Percentiles rank a stretch among this genome's conserved stretches.
Conservation (phyloP, 225 moss, liverwort and hornwort species). For the Pseudoscleropodium purum region DNA sequence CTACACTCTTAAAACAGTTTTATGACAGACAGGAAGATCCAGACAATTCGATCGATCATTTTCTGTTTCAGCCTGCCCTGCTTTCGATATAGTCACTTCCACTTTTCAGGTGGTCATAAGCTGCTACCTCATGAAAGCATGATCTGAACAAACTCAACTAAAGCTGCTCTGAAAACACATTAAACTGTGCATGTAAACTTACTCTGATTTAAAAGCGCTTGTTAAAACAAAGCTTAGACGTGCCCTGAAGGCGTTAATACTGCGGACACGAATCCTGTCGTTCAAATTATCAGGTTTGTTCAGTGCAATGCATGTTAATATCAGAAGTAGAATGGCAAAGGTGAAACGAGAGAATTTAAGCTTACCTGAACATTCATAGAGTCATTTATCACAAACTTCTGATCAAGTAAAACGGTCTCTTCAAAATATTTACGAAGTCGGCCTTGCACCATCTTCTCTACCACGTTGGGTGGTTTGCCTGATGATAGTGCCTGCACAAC, state of each 20-base stretch:
- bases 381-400: conserved; percentile 81
- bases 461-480: conserved; percentile 63
- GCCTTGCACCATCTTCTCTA: conserved; percentile 90
- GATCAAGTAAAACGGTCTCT: conserved; percentile 76
- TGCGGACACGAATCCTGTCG: not conserved
- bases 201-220: not conserved
- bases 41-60: not conserved
- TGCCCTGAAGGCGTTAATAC: not conserved
- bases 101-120: not conserved
- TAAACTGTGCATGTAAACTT: not conserved
- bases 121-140: not conserved
- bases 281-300: not conserved
- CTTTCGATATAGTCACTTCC: not conserved
- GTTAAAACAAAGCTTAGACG: not conserved
- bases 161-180: not conserved
- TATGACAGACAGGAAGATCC: not conserved
- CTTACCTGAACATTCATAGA: conserved; percentile 57
- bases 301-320: not conserved
- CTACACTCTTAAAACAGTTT: not conserved
- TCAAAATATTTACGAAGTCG: conserved; percentile 81
- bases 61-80: not conserved
- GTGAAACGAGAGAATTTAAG: not conserved
- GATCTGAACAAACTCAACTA: not conserved
- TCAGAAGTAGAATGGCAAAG: not conserved
- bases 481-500: conserved; percentile 65